Base-by-base conservation (phyloP, 495 filamentous ascomycete species). In the Symbiotaphrina buchneri region DNA sequence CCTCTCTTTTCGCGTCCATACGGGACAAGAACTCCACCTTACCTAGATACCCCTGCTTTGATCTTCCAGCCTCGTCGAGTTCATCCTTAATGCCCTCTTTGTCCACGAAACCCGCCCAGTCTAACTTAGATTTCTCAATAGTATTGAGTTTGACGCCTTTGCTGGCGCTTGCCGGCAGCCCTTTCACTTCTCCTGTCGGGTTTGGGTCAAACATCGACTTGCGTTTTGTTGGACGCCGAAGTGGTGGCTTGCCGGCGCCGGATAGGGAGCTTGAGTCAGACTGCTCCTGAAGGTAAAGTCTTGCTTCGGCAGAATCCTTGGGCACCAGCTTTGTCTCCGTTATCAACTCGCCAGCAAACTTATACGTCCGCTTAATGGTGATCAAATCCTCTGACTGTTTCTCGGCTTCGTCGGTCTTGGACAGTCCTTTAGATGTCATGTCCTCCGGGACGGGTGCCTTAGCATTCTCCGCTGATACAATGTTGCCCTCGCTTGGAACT, bases 61-160 rank as follows among this genome's bases (percentile, higher is more conserved):
- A 74, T 53, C 75, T 83, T 43, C 79, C 79, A 38, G 81, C 74
- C 27, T 71, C 61, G 41, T 75, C 71, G 34, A 97, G 61, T 48
- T 97, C 87, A 45, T 93, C 87, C 42, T 71, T 71, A 52, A 97
- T 74, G 2, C 87, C 90, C 40, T 84, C 76, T 34, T 81, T 62
- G 44, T 95, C 84, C 28, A 95, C 90, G 43, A 79, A 91, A 26
- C 74, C 74, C 3, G 80, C 81, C 87, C 87, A 97, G 47, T 97
- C 87, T 55, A 93, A 61, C 30, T 78, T 62, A 21, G 76, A 84
- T 58, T 97, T 97, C 55, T 95, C 83, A 15, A 97, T 74, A 1
- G 84, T 91, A 47, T 92, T 95, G 45, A 95, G 63, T 45, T 94
- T 94, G 46, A 74, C 70, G 28, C 76, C 74, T 19, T 41, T 35